Evolutionary conservation across 2,329 filamentous ascomycete genomes (phyloP).

Genomic region (Thielaviopsis populi): DNA sequence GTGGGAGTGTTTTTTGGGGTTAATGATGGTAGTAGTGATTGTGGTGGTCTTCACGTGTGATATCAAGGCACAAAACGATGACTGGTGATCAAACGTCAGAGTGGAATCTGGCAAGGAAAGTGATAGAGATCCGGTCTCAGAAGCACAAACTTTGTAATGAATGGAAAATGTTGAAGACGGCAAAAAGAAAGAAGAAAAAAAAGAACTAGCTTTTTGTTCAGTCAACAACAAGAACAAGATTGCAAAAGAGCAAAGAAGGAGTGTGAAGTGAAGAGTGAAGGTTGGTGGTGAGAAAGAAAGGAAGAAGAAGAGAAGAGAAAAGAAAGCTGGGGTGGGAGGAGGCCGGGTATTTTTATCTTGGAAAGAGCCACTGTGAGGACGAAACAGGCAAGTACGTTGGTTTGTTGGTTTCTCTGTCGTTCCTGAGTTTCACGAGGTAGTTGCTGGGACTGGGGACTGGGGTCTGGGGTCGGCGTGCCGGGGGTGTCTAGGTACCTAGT

Average conservation of each 20-base stretch:
- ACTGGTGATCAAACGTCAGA: conserved; percentile 1
- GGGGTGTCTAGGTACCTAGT: neutral
- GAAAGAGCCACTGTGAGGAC: neutral
- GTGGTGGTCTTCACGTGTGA: neutral
- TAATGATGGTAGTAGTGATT: conserved; percentile 4
- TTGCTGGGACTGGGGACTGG: neutral
- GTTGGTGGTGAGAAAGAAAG: conserved; percentile 5
- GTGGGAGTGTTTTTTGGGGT: conserved; percentile 17
- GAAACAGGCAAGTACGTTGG: conserved; percentile 1
- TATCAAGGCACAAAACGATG: conserved; percentile 7
- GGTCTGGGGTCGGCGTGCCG: neutral
- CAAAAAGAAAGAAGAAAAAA: conserved; percentile 12
- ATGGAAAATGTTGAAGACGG: conserved; percentile 10
- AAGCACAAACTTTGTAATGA: conserved; percentile 12
- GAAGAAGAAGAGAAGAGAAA: conserved; percentile 5
- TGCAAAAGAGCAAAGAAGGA: conserved; percentile 13
- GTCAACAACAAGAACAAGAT: conserved; percentile 10
- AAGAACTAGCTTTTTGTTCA: conserved; percentile 12
- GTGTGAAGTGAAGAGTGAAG: conserved; percentile 14
- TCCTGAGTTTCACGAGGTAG: neutral
- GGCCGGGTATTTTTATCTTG: conserved; percentile 12
- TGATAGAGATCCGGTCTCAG: conserved; percentile 17
- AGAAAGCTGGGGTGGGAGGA: conserved; percentile 3
- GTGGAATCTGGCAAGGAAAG: conserved; percentile 8
- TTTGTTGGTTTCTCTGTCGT: neutral